These are phyloP conservation scores for Aspergillus diversus DNA, from an alignment of 495 filamentous ascomycete species.

Conservation along the genomic window DNA sequence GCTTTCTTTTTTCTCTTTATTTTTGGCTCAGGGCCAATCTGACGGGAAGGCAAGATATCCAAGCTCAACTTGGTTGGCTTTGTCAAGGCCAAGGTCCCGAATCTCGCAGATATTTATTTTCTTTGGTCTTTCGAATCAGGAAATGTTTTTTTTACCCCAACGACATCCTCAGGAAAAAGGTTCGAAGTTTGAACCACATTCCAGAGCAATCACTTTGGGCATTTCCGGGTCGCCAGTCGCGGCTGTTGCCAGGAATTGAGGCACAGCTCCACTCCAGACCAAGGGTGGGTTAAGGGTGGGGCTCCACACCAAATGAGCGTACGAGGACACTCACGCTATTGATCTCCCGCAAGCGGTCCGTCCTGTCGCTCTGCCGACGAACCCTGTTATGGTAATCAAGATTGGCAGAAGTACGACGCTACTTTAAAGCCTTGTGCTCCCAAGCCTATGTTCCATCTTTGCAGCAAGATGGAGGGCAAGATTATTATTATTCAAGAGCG, in stretches of 20 bases:
- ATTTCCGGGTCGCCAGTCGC: constrained; percentile 27
- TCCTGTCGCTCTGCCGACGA: constrained; percentile 24
- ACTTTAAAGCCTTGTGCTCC: background rate
- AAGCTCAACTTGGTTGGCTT: too few relatives aligned
- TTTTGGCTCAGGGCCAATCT: too few relatives aligned
- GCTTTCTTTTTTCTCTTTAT: too few relatives aligned
- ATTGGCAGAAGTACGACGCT: background rate
- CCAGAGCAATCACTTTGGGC: background rate
- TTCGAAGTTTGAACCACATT: too few relatives aligned
- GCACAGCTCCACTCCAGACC: constrained; percentile 3
- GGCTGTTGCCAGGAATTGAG: constrained; percentile 20
- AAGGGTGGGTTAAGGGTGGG: constrained; percentile 7
- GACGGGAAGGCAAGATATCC: too few relatives aligned
- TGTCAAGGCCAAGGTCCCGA: too few relatives aligned
- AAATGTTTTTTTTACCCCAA: too few relatives aligned
- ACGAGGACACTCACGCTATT: constrained; percentile 17
- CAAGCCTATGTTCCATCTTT: background rate
- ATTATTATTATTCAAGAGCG: too few relatives aligned
- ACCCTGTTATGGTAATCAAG: constrained; percentile 11
- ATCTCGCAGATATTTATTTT: too few relatives aligned
- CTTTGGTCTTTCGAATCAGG: too few relatives aligned
- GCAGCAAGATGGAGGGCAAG: too few relatives aligned
- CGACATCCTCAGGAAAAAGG: too few relatives aligned
- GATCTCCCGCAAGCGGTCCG: constrained; percentile 26
- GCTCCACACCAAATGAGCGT: constrained; percentile 11